Evolutionary conservation across 306 rosid species (phyloP).

Genomic region (Mimosa bimucronata): DNA sequence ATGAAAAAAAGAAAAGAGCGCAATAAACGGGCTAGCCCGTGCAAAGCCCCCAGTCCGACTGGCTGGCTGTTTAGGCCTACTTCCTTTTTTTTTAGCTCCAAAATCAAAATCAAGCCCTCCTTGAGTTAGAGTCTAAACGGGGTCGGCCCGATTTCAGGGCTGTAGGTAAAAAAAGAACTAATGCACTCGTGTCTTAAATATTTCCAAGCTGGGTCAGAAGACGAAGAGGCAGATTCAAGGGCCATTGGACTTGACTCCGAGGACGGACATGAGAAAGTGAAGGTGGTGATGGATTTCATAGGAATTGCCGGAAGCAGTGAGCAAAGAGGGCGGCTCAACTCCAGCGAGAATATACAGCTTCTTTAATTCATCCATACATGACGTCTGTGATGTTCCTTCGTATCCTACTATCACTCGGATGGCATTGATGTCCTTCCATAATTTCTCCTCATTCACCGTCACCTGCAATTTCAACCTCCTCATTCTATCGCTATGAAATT

Average conservation of each 20-base stretch:
- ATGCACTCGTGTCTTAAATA: no score
- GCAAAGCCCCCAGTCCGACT: no score
- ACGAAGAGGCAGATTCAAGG: conserved; percentile 10
- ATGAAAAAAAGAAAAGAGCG: no score
- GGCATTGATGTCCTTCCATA: conserved; percentile 56
- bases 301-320: conserved; percentile 40
- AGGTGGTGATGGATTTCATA: conserved; percentile 52
- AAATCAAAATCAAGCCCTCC: no score
- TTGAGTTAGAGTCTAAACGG: no score
- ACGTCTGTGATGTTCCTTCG: conserved; percentile 43
- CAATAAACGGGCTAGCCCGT: no score
- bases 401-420: conserved; percentile 65
- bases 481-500: not conserved
- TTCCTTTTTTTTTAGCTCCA: no score
- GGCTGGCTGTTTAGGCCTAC: no score
- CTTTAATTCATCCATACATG: conserved; percentile 65
- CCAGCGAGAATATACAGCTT: conserved; percentile 78
- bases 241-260: conserved; percentile 60
- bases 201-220: not conserved
- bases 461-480: conserved; percentile 44
- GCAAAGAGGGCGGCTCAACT: conserved; percentile 62
- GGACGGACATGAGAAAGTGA: conserved; percentile 74
- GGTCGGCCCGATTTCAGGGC: no score
- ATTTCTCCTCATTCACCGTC: conserved; percentile 42
- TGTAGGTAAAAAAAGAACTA: no score